Evolutionary conservation across 169 alveolate species (phyloP), one percentile per base, ranked within the genome.

Genomic region (Plasmodium ovale): DNA sequence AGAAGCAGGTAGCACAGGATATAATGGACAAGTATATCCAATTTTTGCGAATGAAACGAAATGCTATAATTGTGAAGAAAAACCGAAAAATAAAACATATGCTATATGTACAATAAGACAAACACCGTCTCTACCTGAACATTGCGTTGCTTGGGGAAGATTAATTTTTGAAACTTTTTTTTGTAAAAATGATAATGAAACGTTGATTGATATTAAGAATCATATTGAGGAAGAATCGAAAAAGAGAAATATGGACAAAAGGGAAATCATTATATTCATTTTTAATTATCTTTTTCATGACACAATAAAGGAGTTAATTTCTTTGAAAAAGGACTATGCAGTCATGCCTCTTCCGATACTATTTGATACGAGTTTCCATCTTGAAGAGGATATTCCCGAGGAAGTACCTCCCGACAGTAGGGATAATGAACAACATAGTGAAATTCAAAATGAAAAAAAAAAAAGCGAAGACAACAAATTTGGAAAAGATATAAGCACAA

Each of bases 91-190:
- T 59, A 97, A 97, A 93, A 85, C 96, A 29, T 97, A 94, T 58
- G 99, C 99, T 3, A 98, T 98, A 42, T 99, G 99, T 74, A 98
- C 99, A 21, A 97, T 99, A 23, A 97, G 99, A 44, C 97, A 98
- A 74, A 96, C 97, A n/a, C 99, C 99, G 25, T 98, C 98, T 49
- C 97, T 96, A 90, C 98, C 99, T 44, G 99, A 98, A 82, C 99
- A 99, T 92, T 98, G 99, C 93, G 96, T 99, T 7, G 99, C 98
- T 49, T 98, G 99, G 99, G 99, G 98, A 12, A 97, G 98, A 87
- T 92, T 94, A 51, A 95, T 97, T 27, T 97, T 95, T 82, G 98
- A 96, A 87, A 92, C 74, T 23, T 71, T 94, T 77, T 95, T 92
- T 70, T 97, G 97, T 56, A 85, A 73, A 47, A 88, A 77, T 37